Conservation (phyloP, 768 basidiomycete genomes). For the Suillus americanus region DNA sequence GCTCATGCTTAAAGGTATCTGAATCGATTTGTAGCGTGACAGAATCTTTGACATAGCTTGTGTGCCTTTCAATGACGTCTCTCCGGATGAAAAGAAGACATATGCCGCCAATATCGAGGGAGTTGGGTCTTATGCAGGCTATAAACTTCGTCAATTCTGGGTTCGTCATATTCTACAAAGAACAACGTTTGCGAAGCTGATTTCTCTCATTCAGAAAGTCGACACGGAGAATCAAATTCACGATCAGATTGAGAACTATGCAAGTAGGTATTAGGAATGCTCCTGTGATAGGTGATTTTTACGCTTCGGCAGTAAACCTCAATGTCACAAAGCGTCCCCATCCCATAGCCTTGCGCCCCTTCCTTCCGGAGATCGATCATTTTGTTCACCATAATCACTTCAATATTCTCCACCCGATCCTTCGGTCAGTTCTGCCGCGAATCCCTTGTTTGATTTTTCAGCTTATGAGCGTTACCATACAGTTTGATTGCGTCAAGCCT, state of each 20-base stretch:
- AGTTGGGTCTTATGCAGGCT: conserved; percentile 52
- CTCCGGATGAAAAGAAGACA: conserved; percentile 35
- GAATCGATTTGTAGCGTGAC: conserved; percentile 28
- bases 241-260: conserved; percentile 35
- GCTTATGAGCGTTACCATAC: background rate
- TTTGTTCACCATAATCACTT: conserved; percentile 30
- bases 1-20: background rate
- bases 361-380: conserved; percentile 30
- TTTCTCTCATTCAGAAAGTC: conserved; percentile 23
- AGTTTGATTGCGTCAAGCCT: conserved; percentile 34
- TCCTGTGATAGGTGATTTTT: background rate
- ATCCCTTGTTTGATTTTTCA: background rate
- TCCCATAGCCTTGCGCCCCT: conserved; percentile 27
- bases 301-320: conserved; percentile 23
- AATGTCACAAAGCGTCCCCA: conserved; percentile 26
- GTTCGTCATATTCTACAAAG: conserved; percentile 26
- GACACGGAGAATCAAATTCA: conserved; percentile 33
- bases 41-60: conserved; percentile 45
- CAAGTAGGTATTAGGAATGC: conserved; percentile 18
- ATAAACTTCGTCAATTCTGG: conserved; percentile 56
- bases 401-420: conserved; percentile 27
- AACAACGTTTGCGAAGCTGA: too few species aligned
- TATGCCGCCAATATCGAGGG: conserved; percentile 39
- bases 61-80: conserved; percentile 37
- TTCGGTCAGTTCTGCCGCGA: conserved; percentile 16